Evolutionary conservation across 2,329 filamentous ascomycete genomes (phyloP).

Genomic region (Arthrinium puccinioides): DNA sequence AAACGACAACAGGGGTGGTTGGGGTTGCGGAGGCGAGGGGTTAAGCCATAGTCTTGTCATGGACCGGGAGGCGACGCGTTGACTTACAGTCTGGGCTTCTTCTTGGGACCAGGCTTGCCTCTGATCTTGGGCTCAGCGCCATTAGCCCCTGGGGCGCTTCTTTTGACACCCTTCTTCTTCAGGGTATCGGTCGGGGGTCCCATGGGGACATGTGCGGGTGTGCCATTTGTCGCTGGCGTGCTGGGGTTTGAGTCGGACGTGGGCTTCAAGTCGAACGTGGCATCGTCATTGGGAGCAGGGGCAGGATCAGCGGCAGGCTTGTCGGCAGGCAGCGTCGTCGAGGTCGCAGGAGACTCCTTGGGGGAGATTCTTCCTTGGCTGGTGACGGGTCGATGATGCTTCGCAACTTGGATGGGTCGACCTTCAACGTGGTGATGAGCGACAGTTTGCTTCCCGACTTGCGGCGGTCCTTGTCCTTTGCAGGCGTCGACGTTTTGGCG

Average conservation of each 20-base stretch:
- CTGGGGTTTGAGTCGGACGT: conserved; percentile 52
- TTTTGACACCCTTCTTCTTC: conserved; percentile 72
- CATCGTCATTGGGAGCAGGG: conserved; percentile 42
- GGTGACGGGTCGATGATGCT: conserved; percentile 38
- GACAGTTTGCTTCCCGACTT: conserved; percentile 29
- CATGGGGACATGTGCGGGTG: conserved; percentile 49
- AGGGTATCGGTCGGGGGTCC: conserved; percentile 51
- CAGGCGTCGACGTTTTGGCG: conserved; percentile 24
- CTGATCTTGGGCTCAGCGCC: conserved; percentile 57
- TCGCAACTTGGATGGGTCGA: conserved; percentile 43
- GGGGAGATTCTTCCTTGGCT: conserved; percentile 35
- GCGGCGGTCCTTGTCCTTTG: conserved; percentile 38
- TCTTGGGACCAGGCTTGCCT: conserved; percentile 91
- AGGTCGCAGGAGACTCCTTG: conserved; percentile 39
- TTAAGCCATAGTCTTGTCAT: no score
- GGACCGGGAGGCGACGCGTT: conserved; percentile 2
- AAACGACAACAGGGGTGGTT: no score
- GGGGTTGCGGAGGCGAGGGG: conserved; percentile 3
- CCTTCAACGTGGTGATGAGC: conserved; percentile 44
- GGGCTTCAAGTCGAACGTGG: conserved; percentile 51
- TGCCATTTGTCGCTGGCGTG: conserved; percentile 49
- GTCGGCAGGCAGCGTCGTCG: conserved; percentile 26
- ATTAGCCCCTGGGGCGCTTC: conserved; percentile 58
- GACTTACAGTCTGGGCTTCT: conserved; percentile 88
- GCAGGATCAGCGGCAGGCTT: conserved; percentile 22